A percentile compares a stretch with the other conserved stretches of the same genome.
Evolutionary conservation across 139 green algal species (phyloP).

Genomic region (Chlorella sp.): DNA sequence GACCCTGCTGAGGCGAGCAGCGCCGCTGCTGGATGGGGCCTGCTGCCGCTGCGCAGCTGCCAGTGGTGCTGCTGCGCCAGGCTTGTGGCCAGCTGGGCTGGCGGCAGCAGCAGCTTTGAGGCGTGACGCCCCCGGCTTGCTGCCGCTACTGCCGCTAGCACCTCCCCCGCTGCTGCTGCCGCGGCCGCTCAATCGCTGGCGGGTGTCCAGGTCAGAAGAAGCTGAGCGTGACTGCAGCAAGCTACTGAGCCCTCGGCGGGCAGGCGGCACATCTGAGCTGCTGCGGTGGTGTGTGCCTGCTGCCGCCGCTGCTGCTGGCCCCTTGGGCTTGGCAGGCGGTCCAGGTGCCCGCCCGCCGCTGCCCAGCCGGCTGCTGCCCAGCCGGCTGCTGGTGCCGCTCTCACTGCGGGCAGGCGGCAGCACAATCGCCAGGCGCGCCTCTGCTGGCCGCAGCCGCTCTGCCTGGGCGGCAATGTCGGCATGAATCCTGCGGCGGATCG

Average conservation of each 20-base stretch:
- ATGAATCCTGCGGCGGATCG: conserved; percentile 11
- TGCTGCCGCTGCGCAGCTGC: neutral
- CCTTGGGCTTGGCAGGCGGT: neutral
- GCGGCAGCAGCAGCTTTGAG: neutral
- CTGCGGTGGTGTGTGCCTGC: neutral
- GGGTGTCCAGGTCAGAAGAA: neutral
- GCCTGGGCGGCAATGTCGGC: neutral
- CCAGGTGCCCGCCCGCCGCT: neutral
- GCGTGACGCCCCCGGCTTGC: neutral
- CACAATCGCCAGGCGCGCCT: neutral
- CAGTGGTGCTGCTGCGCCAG: neutral
- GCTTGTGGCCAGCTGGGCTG: neutral
- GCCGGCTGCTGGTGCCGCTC: neutral
- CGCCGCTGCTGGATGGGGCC: neutral
- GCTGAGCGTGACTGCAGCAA: neutral
- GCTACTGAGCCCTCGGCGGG: too few species aligned
- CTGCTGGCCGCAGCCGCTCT: neutral
- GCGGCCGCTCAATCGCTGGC: neutral
- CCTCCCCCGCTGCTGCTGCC: neutral
- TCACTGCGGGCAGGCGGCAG: neutral
- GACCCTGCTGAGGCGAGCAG: too few species aligned
- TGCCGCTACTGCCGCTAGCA: neutral
- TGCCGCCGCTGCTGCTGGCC: too few species aligned
- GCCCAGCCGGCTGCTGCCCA: neutral
- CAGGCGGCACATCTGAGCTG: neutral